Base-by-base conservation (phyloP, 2,329 filamentous ascomycete species). In the Penicillium italicum region DNA sequence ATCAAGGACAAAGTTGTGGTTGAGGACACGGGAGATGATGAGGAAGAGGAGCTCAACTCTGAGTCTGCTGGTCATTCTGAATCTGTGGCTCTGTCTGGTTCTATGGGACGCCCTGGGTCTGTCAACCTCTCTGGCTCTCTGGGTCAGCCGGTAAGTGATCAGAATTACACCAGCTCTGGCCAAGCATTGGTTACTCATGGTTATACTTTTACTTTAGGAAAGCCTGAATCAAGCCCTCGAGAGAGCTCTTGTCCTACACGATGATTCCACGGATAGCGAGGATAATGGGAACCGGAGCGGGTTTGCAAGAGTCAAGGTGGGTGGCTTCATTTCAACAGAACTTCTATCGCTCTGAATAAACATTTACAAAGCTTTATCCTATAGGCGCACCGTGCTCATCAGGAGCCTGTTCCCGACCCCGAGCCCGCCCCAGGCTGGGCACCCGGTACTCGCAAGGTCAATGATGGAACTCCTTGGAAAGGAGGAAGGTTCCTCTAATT, bases 291-390 rank as follows among this genome's bases (percentile, higher is more conserved):
- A 30, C 1, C 7, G 3, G 7, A 5, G 34, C 5, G 43, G 44
- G 5, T 54, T 54, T 30, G 51, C n/a, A 12, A 49, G 14, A n/a
- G 51, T 54, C 24, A 54, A 42, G 34, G 50, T 53, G 4, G 24
- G 50, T 47, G 8, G 22, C 4, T 47, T 11, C 8, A 43, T 34
- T 6, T 2, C 8, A 18, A 43, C 11, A 11, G 11, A 28, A n/a
- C 20, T 22, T 30, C 7, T 43, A 20, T 28, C 11, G 9, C 30
- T 26, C 34, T 20, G 8, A 6, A 18, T 26, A 5, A 5, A 20
- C 14, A n/a, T 33, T 24, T 24, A n/a, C 20, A 7, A n/a, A 45
- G 16, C 18, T 22, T 50, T 24, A 7, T 53, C 14, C 7, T 20
- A 20, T n/a, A 53, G 51, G 44, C 44, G 14, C 44, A 54, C 45